Base-by-base conservation (phyloP, 768 basidiomycete species). In the Neoboletus brunneissimus region DNA sequence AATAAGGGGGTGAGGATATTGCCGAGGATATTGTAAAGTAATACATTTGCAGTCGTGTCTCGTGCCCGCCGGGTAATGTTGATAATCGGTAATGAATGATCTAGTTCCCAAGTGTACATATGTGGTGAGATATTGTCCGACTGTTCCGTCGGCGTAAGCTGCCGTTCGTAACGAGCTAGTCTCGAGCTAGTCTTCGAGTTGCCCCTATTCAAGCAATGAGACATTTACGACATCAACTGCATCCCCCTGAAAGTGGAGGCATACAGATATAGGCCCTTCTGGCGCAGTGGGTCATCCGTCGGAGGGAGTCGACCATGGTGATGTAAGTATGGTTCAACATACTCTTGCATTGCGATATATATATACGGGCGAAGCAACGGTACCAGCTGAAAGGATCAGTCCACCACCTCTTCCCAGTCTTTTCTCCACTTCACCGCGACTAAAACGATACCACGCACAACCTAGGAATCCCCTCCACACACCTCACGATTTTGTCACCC, bases 261-360 rank as follows among this genome's bases (percentile, higher is more conserved):
- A 0, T 13, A 57, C 59, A 2, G 27, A 66, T 54, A 53, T 55
- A 29, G 65, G n/a, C 22, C 37, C 31, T 44, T 59, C 47, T 48
- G 47, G 47, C 16, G 18, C 29, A 5, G 47, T 37, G 37, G 48
- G 42, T 4, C 25, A n/a, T 41, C 57, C 55, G 56, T 34, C 37
- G 29, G 35, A 20, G 27, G 5, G 43, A 41, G 20, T 29, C 56
- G 54, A 35, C 18, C 38, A n/a, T 12, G 6, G n/a, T 46, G 29
- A 48, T 54, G 51, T 56, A 56, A 51, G 53, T 16, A 54, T 43
- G 45, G 56, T 56, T 68, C 64, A 70, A 65, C 68, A 69, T 57
- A 64, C 54, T 59, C 46, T 64, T 55, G 65, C 59, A 71, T 71
- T 67, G 53, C 41, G 54, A 63, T 55, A 73, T 70, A 72, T 71